phyloP scores from a whole-genome alignment of 2,329 filamentous ascomycete species.

The Ceratocystis eucalypticola region DNA sequence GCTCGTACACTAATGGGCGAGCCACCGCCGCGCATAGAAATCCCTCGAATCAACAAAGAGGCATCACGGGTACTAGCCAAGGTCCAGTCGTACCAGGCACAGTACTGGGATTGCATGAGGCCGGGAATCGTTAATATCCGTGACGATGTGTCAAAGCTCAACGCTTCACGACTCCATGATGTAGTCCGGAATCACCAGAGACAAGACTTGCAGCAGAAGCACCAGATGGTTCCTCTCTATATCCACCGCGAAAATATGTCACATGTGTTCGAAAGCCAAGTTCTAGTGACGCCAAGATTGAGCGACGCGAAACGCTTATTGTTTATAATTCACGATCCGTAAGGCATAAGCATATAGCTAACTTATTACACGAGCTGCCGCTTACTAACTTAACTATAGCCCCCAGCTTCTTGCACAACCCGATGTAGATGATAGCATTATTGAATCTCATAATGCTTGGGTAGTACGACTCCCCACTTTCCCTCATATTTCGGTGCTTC shows the following conservation, averaged over 20 bases:
- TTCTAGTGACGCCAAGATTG: constrained; percentile 65
- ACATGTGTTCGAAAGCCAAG: constrained; percentile 72
- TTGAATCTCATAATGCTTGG: constrained; percentile 78
- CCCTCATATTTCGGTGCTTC: background rate
- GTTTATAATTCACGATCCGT: constrained; percentile 85
- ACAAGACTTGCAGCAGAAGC: constrained; percentile 53
- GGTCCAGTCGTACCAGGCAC: constrained; percentile 47
- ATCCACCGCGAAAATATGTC: constrained; percentile 62
- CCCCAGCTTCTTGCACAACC: constrained; percentile 56
- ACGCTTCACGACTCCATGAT: constrained; percentile 58
- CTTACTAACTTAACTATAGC: constrained; percentile 28
- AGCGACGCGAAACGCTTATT: constrained; percentile 54
- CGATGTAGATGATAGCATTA: constrained; percentile 53
- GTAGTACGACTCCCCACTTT: constrained; percentile 46
- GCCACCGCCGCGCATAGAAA: constrained; percentile 52
- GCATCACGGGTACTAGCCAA: constrained; percentile 43
- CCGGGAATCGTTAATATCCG: constrained; percentile 47
- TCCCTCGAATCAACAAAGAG: constrained; percentile 44
- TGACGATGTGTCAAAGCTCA: constrained; percentile 38
- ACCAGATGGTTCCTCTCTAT: constrained; percentile 66
- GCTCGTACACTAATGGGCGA: constrained; percentile 91
- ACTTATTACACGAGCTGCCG: background rate
- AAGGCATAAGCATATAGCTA: constrained; percentile 28
- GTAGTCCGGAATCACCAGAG: constrained; percentile 67
- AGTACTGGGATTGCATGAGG: constrained; percentile 81